Conservation (phyloP, 2,329 filamentous ascomycete species). For the Epichloe elymi region DNA sequence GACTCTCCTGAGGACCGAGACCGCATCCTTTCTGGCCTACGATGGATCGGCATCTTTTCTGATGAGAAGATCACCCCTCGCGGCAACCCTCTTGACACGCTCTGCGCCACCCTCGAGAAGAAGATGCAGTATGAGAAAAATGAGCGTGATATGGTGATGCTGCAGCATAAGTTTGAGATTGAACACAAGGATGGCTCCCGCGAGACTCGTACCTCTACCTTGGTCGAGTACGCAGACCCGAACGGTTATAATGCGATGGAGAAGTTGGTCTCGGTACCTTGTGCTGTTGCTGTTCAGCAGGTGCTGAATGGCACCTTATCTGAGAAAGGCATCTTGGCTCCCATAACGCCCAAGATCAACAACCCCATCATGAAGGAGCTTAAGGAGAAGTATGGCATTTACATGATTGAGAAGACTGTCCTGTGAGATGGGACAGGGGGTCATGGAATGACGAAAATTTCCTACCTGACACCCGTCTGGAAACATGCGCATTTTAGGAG, state of each 20-base stretch:
- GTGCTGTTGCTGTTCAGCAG: slow-evolving; percentile 54
- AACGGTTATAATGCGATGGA: slow-evolving; percentile 72
- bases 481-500: too few species aligned
- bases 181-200: slow-evolving; percentile 61
- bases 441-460: too few species aligned
- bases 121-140: slow-evolving; percentile 80
- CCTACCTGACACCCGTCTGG: too few species aligned
- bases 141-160: slow-evolving; percentile 73
- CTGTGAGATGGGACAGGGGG: slow-evolving; percentile 13
- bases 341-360: slow-evolving; percentile 59
- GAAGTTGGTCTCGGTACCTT: slow-evolving; percentile 62
- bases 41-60: slow-evolving; percentile 54
- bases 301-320: slow-evolving; percentile 62
- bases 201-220: slow-evolving; percentile 68
- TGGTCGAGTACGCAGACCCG: slow-evolving; percentile 66
- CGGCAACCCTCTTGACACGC: slow-evolving; percentile 76
- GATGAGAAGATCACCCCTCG: slow-evolving; percentile 46
- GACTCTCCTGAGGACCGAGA: slow-evolving; percentile 52
- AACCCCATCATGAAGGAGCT: slow-evolving; percentile 65
- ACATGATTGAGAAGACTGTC: slow-evolving; percentile 55
- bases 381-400: slow-evolving; percentile 63
- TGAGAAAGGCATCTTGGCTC: slow-evolving; percentile 63
- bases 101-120: slow-evolving; percentile 76
- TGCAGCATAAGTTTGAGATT: slow-evolving; percentile 75
- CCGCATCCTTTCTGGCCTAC: slow-evolving; percentile 56